Evolutionary conservation across 1,139 yeast species (phyloP), one percentile per base, ranked within the genome.

Genomic region (Blastobotrys petasosporus): DNA sequence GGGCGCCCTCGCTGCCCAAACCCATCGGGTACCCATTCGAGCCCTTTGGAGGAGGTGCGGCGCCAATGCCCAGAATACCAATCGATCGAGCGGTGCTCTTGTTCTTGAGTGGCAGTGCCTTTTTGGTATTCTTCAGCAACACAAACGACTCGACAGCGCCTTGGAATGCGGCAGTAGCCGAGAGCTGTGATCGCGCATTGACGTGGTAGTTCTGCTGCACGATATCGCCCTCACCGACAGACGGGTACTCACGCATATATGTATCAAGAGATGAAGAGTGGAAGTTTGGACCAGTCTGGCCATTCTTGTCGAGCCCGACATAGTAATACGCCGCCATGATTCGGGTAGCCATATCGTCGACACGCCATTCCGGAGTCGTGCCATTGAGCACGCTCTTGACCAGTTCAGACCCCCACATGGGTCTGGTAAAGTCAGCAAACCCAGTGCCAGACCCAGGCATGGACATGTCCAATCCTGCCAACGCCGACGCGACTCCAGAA

Each of bases 401-500:
- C 49, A 80, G 65, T 34, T 75, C 64, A 1, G 80, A 75, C 1
- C 84, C 85, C 52, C 73, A 70, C 25, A 20, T 20, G 25, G 25
- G 25, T 7, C 25, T 4, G 25, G 6, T 7, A 20, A 20, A 20
- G 2, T 80, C 82, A 75, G 51, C 70, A 70, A 1, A 73, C 65
- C 7, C 17, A 10, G 20, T 25, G 10, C 15, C 39, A 6, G 76
- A 80, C 25, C 83, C 84, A 0, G 85, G 85, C 85, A 80, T 80
- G 4, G 75, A 68, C 82, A 80, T 77, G 62, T 80, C 85, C 41
- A 78, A 63, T 0, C 86, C 86, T 1, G 83, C 74, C 32, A 77
- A 62, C 0, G 78, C 78, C 1, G 82, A 71, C 44, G 71, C 70
- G 2, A 78, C 76, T 7, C 85, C 84, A 13, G 76, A 62, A 49